Evolutionary conservation across 2,329 filamentous ascomycete genomes (phyloP).

Genomic region (Pezicula radicicola): DNA sequence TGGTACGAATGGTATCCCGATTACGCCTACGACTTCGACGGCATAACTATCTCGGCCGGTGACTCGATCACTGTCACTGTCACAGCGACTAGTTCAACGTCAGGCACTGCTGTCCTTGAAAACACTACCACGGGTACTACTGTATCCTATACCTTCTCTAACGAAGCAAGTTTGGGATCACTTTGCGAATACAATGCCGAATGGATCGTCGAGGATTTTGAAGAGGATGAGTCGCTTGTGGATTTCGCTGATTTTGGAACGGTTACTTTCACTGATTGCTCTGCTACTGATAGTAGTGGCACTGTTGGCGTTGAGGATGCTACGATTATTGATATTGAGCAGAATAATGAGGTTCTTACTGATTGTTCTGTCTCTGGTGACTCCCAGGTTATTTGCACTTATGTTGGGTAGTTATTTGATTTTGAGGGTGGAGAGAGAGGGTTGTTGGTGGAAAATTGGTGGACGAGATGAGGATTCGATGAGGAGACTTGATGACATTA

Average conservation of each 20-base stretch:
- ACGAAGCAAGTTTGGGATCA: conserved; percentile 25
- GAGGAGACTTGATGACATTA: too few species aligned
- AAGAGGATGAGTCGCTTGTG: conserved; percentile 36
- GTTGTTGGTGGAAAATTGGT: too few species aligned
- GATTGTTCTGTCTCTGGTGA: background rate
- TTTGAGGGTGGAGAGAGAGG: too few species aligned
- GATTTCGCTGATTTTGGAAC: conserved; percentile 42
- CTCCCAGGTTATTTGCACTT: background rate
- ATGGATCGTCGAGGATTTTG: conserved; percentile 49
- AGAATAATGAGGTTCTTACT: conserved; percentile 28
- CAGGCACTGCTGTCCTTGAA: conserved; percentile 39
- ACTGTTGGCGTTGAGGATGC: conserved; percentile 27
- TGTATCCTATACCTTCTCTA: conserved; percentile 37
- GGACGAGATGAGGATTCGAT: too few species aligned
- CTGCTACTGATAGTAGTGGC: conserved; percentile 27
- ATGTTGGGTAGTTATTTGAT: background rate
- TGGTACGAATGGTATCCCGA: conserved; percentile 61
- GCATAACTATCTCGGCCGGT: conserved; percentile 39
- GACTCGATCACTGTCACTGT: conserved; percentile 38
- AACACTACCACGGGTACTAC: conserved; percentile 41
- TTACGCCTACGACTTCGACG: conserved; percentile 46
- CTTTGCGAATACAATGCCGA: conserved; percentile 44
- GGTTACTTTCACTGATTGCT: conserved; percentile 39
- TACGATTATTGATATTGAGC: conserved; percentile 37
- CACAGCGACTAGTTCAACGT: conserved; percentile 32